Evolutionary conservation across 2,329 filamentous ascomycete genomes (phyloP).

Genomic region (Neopestalotiopsis clavispora): DNA sequence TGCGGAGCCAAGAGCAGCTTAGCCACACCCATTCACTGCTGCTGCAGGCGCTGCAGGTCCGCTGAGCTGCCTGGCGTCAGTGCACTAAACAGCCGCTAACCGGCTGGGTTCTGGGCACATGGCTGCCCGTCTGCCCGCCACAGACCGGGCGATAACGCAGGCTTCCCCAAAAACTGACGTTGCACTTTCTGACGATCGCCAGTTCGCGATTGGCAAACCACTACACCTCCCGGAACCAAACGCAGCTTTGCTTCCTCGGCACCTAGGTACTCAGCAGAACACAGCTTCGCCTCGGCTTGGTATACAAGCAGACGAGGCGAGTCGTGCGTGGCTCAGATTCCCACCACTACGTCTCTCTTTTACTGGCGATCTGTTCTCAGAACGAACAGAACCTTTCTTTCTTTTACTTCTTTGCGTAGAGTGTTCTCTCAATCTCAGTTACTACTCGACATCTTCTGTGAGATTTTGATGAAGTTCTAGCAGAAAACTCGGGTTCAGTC

Average conservation of each 20-base stretch:
- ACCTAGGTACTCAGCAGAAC: background rate
- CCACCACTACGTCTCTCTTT: conserved; percentile 1
- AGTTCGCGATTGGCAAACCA: background rate
- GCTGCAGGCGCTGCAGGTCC: conserved; percentile 1
- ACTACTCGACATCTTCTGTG: background rate
- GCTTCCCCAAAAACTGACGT: conserved; percentile 1
- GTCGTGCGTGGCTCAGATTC: background rate
- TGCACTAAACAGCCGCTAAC: background rate
- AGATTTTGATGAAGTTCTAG: background rate
- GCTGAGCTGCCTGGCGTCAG: background rate
- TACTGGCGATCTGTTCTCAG: background rate
- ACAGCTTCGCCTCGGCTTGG: conserved; percentile 5
- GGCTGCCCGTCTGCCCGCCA: background rate
- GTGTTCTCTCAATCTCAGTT: background rate
- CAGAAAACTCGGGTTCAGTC: background rate
- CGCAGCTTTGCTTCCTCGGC: background rate
- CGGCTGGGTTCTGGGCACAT: background rate
- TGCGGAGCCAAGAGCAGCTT: conserved; percentile 5
- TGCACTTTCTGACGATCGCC: conserved; percentile 8
- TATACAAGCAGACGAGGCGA: background rate
- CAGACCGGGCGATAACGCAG: background rate
- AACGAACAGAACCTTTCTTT: background rate
- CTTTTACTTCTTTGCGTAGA: background rate
- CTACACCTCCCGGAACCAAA: background rate
- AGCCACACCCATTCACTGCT: conserved; percentile 9